Conservation (phyloP, 176 grass and related monocot species). For the Alopecurus myosuroides region DNA sequence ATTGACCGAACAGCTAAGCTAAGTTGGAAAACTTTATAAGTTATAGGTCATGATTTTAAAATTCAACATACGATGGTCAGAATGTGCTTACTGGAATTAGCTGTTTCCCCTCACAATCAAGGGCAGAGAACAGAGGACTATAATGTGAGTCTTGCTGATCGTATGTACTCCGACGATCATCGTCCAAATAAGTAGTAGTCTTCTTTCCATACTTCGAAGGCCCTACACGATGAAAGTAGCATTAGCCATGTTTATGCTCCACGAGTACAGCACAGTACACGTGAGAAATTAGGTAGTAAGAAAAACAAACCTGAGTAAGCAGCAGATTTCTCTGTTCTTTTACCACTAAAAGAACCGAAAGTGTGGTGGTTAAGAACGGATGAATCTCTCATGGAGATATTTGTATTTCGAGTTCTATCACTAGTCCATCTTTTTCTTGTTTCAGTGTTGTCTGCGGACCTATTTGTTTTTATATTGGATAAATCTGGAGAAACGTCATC, state of each 20-base stretch:
- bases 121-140: constrained; percentile 38
- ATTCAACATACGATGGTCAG: constrained; percentile 6
- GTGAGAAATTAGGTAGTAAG: background rate
- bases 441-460: constrained; percentile 36
- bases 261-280: background rate
- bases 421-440: constrained; percentile 35
- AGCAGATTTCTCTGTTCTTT: constrained; percentile 49
- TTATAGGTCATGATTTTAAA: background rate
- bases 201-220: constrained; percentile 51
- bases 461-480: constrained; percentile 34
- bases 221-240: constrained; percentile 26
- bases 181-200: constrained; percentile 37
- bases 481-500: constrained; percentile 42
- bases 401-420: constrained; percentile 35
- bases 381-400: constrained; percentile 25
- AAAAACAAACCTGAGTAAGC: constrained; percentile 53
- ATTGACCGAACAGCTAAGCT: background rate
- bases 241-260: constrained; percentile 14
- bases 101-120: constrained; percentile 51
- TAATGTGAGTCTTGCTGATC: constrained; percentile 31
- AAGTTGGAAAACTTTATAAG: background rate
- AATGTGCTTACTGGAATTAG: constrained; percentile 60
- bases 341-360: constrained; percentile 29
- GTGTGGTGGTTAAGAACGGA: constrained; percentile 17
- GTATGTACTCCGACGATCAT: constrained; percentile 45